These are phyloP conservation scores for Lactifluus volemus DNA, from an alignment of 768 basidiomycete genomes.

Conservation along the genomic window DNA sequence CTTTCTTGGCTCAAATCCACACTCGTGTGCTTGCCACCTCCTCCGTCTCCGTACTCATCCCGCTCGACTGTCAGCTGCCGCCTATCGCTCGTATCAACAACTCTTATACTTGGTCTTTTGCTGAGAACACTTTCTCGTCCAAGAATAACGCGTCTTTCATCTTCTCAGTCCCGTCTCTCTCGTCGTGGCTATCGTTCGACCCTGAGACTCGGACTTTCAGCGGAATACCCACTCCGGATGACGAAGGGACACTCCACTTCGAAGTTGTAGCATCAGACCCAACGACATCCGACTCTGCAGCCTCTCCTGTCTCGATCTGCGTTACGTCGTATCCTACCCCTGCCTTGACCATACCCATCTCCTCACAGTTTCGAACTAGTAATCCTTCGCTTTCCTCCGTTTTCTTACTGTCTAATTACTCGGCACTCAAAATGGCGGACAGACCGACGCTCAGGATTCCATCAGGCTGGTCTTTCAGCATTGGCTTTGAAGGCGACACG, in stretches of 20 bases:
- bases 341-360: constrained; percentile 42
- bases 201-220: constrained; percentile 46
- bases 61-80: constrained; percentile 68
- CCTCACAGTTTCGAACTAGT: constrained; percentile 48
- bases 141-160: constrained; percentile 33
- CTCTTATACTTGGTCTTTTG: constrained; percentile 63
- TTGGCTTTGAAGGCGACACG: constrained; percentile 68
- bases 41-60: constrained; percentile 39
- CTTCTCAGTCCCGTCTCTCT: constrained; percentile 52
- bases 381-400: constrained; percentile 72
- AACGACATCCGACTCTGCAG: constrained; percentile 35
- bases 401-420: constrained; percentile 51
- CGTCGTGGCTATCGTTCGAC: constrained; percentile 75
- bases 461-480: constrained; percentile 79
- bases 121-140: constrained; percentile 54
- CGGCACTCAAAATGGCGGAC: constrained; percentile 39
- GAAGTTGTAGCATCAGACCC: constrained; percentile 55
- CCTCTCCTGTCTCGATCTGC: constrained; percentile 46
- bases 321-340: constrained; percentile 49
- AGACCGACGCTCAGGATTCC: constrained; percentile 65
- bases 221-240: constrained; percentile 55
- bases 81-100: constrained; percentile 60
- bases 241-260: constrained; percentile 56
- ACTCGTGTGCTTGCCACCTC: constrained; percentile 27
- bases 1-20: constrained; percentile 43